Base-by-base conservation (phyloP, 2,329 filamentous ascomycete genomes). In the Bimuria novae-zelandiae region DNA sequence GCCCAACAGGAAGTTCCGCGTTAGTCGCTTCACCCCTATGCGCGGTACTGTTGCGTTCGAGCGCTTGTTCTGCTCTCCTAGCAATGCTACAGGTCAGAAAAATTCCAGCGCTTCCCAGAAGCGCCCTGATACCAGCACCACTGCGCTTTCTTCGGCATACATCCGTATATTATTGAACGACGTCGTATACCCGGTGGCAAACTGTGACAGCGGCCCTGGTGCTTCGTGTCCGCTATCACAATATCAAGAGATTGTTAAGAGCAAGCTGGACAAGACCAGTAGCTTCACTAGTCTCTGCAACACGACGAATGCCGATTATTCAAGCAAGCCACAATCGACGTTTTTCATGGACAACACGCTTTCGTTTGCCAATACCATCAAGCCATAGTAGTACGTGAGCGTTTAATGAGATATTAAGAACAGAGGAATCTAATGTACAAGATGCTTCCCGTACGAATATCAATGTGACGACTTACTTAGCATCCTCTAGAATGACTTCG, bases 1-100 rank as follows among this genome's bases (percentile, higher is more conserved):
- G 11, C 69, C 76, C 10, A 62, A 78, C 36, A 75, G 82, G 32
- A 74, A 82, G 7, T 88, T 82, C 66, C 74, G 79, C n/a, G 78
- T 80, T 17, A 83, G 80, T 12, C 77, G 80, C 44, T 82, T 84
- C 43, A 79, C 82, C 0, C 80, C 82, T 0, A 88, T 88, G 85
- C 77, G 85, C 6, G 86, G 86, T 2, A 87, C 85, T 1, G 79
- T 89, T 22, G 80, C 82, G 0, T 85, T 88, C 57, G 86, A 89
- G 70, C 78, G 83, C 7, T 71, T 89, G 54, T 83, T 76, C 56
- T 88, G 86, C 49, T 60, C 55, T 17, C 29, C 43, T 14, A 16
- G 43, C 30, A 25, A 46, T 29, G 33, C 30, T 36, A 39, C 43
- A 16, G 19, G 30, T 23, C n/a, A 8, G 2, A 4, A 5, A 11